Evolutionary conservation across 2,329 filamentous ascomycete genomes (phyloP).

Genomic region (Pyrenophora seminiperda): DNA sequence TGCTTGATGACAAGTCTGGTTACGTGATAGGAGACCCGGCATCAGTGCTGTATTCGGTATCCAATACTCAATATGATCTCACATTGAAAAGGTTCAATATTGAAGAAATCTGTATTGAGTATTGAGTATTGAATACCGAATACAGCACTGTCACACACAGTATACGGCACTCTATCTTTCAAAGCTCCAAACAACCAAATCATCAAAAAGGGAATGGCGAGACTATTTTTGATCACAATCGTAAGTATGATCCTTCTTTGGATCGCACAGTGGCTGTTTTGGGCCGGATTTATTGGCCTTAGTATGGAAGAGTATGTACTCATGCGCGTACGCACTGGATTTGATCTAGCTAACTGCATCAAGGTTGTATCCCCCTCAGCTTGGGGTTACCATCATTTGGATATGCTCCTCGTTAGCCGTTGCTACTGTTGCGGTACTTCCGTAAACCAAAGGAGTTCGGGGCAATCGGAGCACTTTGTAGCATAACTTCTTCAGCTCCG

Average conservation of each 20-base stretch:
- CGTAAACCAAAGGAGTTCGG: no score
- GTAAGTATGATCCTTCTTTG: slow-evolving; percentile 30
- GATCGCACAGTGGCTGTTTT: slow-evolving; percentile 40
- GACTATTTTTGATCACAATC: slow-evolving; percentile 15
- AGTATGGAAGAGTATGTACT: slow-evolving; percentile 31
- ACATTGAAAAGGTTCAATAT: no score
- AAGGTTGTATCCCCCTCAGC: slow-evolving; percentile 38
- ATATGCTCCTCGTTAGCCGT: slow-evolving; percentile 8
- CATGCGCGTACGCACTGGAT: slow-evolving; percentile 1
- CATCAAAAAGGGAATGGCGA: slow-evolving; percentile 9
- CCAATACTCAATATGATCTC: no score
- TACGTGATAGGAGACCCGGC: no score
- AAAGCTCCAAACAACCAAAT: background rate
- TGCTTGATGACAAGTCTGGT: no score
- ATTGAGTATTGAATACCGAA: no score
- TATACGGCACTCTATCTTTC: slow-evolving; percentile 25
- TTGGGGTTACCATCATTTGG: slow-evolving; percentile 31
- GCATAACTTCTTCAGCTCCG: no score
- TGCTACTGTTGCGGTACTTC: background rate
- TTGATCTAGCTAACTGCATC: slow-evolving; percentile 17
- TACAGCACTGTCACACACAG: no score
- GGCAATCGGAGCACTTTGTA: no score
- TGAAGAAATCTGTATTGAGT: no score
- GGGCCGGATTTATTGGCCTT: slow-evolving; percentile 36
- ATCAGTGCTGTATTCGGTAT: no score